Base-by-base conservation (phyloP, 108 stramenopile species). In the Cylindrotheca fusiformis region DNA sequence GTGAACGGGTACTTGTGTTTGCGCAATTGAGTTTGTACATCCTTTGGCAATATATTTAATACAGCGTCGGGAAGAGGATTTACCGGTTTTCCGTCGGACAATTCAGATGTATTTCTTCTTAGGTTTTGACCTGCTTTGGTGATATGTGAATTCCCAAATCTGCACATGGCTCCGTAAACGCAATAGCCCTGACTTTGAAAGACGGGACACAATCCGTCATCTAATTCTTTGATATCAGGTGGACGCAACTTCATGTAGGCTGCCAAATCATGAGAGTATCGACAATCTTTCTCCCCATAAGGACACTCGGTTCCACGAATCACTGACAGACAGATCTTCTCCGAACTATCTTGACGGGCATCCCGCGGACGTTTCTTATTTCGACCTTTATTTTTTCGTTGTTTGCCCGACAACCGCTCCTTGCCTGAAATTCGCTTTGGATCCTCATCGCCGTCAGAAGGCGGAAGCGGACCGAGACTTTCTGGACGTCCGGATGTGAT, bases 311-410 rank as follows among this genome's bases (percentile, higher is more conserved):
- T 44, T 0, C 85, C 87, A 19, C 73, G 61, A 1, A 94, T 48
- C 2, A 87, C 33, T 14, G 78, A 58, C 10, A 86, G 48, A 59
- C 93, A 94, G 0, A 87, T 55, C 71, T 84, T 88, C 19, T 82
- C 72, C 21, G 56, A 60, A 41, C 60, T 33, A 17, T 68, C 67
- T 27, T 75, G 61, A 30, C 75, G 72, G 30, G 53, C 58, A 47
- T 94, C 93, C 0, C 93, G 74, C 6, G 90, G 93, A 2, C 93
- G 80, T 65, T 94, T 94, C 60, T 89, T 94, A 26, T 84, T 83
- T 22, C 75, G 73, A 18, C 74, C 67, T 27, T 63, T 58, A 1
- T 72, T 69, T 21, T 71, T 72, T 2, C 60, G 48, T 29, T 59
- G 61, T 31, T 71, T 62, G 46, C 58, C 52, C 20, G 31, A 56